These are phyloP conservation scores for Nicotiana tabacum DNA, from an alignment of 257 asterid species.

Conservation along the genomic window DNA sequence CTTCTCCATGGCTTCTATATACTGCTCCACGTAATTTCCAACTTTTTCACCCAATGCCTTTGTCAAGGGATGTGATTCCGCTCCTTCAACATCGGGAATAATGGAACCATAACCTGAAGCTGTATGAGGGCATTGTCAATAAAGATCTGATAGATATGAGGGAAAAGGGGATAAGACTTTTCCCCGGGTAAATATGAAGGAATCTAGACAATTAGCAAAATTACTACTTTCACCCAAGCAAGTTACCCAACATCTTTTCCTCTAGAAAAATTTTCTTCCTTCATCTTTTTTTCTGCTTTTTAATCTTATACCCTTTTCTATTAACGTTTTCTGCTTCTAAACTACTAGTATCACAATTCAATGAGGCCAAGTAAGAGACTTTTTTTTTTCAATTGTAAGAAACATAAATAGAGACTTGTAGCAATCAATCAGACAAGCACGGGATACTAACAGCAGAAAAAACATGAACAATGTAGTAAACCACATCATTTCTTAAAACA, in stretches of 20 bases:
- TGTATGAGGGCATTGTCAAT: conserved; percentile 21
- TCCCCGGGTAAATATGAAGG: neutral
- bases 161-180: neutral
- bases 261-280: neutral
- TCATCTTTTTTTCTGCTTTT: neutral
- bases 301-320: neutral
- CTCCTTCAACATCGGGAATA: conserved; percentile 71
- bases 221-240: neutral
- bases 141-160: neutral
- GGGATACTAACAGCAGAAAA: neutral
- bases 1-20: conserved; percentile 92
- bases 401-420: neutral
- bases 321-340: neutral
- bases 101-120: conserved; percentile 89
- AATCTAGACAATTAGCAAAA: neutral
- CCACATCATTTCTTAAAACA: neutral
- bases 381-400: neutral
- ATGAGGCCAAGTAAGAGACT: neutral
- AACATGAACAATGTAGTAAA: neutral
- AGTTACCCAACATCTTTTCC: neutral
- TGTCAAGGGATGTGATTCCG: conserved; percentile 66
- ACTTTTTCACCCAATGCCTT: conserved; percentile 70
- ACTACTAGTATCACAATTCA: neutral
- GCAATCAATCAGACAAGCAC: neutral
- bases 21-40: conserved; percentile 57